A percentile compares a stretch with the other conserved stretches of the same genome.
phyloP scores from a whole-genome alignment of 257 asterid species.

The Mitragyna speciosa region DNA sequence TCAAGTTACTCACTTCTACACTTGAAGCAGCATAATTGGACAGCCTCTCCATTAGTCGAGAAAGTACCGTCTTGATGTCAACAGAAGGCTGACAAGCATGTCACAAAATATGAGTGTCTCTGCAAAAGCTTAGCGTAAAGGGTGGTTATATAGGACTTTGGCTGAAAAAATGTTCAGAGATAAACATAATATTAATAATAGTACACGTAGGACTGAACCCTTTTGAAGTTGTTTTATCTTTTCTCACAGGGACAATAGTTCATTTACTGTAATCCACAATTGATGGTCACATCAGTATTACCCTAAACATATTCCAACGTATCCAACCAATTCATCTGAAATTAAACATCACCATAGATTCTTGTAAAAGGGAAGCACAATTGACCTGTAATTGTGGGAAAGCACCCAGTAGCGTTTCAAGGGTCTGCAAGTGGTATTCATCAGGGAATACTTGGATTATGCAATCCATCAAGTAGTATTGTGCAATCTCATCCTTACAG shows the following conservation, averaged over 20 bases:
- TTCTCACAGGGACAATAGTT: background rate
- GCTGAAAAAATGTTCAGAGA: background rate
- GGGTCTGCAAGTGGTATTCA: slow-evolving; percentile 96
- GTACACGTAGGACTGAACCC: background rate
- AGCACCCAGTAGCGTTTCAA: slow-evolving; percentile 88
- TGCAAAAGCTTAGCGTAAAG: background rate
- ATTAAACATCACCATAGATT: background rate
- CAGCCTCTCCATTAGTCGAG: slow-evolving; percentile 96
- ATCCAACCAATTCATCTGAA: background rate
- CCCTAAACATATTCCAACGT: background rate
- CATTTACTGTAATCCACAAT: background rate
- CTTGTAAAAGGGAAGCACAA: slow-evolving; percentile 13
- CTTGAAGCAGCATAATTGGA: slow-evolving; percentile 97
- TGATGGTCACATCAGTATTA: background rate
- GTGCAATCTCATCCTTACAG: slow-evolving; percentile 98
- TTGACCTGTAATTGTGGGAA: slow-evolving; percentile 98
- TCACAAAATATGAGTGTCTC: slow-evolving; percentile 22
- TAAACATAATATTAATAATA: background rate
- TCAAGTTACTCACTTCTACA: slow-evolving; percentile 63
- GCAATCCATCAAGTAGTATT: slow-evolving; percentile 96
- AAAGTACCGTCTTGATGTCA: slow-evolving; percentile 91
- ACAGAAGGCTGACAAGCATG: slow-evolving; percentile 67
- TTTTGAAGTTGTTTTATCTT: background rate
- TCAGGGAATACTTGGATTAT: slow-evolving; percentile 98
- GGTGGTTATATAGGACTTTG: too few species aligned